phyloP scores from a whole-genome alignment of 139 green algal genomes.

The Chlorella sp. region DNA sequence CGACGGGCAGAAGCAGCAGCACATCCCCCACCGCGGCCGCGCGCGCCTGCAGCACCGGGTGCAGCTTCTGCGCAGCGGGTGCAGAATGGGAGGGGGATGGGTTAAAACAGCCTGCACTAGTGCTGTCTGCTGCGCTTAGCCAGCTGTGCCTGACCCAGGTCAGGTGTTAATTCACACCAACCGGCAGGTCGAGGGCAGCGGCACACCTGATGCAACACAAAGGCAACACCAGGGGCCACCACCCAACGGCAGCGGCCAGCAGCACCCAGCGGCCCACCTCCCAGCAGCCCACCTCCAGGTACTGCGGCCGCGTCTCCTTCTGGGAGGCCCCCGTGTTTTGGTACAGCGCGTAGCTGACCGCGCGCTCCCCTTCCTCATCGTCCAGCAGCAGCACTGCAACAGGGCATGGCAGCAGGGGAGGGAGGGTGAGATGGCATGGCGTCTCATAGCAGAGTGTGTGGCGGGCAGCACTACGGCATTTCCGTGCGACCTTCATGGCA shows the following conservation, averaged over 20 bases:
- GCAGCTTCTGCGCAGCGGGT: conserved; percentile 6
- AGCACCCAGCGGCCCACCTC: too few relatives aligned
- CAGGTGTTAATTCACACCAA: too few relatives aligned
- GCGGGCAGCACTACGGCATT: too few relatives aligned
- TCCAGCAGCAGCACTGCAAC: neutral
- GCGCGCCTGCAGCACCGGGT: conserved; percentile 7
- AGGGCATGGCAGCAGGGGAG: neutral
- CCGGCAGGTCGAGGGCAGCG: too few relatives aligned
- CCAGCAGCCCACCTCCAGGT: conserved; percentile 23
- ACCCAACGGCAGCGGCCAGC: too few relatives aligned
- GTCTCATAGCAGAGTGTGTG: too few relatives aligned
- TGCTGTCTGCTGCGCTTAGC: too few relatives aligned
- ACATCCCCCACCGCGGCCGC: conserved; percentile 4
- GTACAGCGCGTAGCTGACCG: conserved; percentile 20
- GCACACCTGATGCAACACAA: too few relatives aligned
- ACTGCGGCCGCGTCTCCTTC: conserved; percentile 26
- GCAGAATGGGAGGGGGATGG: neutral
- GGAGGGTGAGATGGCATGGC: too few relatives aligned
- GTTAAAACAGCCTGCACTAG: neutral
- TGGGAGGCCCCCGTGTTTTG: neutral
- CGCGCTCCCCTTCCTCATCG: neutral
- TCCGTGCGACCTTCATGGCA: too few relatives aligned
- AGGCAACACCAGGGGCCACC: too few relatives aligned
- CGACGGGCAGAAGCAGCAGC: conserved; percentile 14
- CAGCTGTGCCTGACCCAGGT: too few relatives aligned